A percentile compares a stretch with the other conserved stretches of the same genome.
These are phyloP conservation scores for Penicillium canescens DNA, from an alignment of 495 filamentous ascomycete species.

Conservation along the genomic window DNA sequence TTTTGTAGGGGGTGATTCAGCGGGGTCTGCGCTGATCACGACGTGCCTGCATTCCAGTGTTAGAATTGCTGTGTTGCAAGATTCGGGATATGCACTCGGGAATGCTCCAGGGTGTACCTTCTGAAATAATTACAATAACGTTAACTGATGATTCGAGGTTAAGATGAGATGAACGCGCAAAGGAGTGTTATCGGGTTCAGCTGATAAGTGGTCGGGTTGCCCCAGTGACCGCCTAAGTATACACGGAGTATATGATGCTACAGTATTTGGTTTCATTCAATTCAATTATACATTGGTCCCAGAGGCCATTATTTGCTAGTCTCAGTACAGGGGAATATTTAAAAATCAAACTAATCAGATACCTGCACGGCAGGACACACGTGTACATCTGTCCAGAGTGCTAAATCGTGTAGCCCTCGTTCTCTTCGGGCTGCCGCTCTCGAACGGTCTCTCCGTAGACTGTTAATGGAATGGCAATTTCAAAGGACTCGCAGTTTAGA, in stretches of 20 bases:
- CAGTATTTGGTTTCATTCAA: neutral
- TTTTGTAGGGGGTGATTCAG: slow-evolving; percentile 13
- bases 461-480: slow-evolving; percentile 77
- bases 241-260: neutral
- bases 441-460: slow-evolving; percentile 74
- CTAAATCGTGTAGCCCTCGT: slow-evolving; percentile 48
- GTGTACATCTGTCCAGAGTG: neutral
- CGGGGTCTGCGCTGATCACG: slow-evolving; percentile 24
- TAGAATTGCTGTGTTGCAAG: neutral
- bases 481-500: slow-evolving; percentile 83
- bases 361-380: slow-evolving; percentile 6
- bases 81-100: neutral
- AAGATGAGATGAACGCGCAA: slow-evolving; percentile 12
- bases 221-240: slow-evolving; percentile 16
- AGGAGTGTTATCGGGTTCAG: slow-evolving; percentile 18
- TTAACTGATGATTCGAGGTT: slow-evolving; percentile 8
- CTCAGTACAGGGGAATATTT: slow-evolving; percentile 18
- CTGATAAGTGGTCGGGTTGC: slow-evolving; percentile 17
- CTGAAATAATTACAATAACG: neutral
- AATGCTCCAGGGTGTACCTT: slow-evolving; percentile 5
- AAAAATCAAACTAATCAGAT: slow-evolving; percentile 14
- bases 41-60: slow-evolving; percentile 29
- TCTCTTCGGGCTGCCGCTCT: slow-evolving; percentile 44
- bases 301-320: neutral
- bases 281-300: slow-evolving; percentile 8